phyloP scores from a whole-genome alignment of 2,329 filamentous ascomycete species.

The Neopestalotiopsis sp. region DNA sequence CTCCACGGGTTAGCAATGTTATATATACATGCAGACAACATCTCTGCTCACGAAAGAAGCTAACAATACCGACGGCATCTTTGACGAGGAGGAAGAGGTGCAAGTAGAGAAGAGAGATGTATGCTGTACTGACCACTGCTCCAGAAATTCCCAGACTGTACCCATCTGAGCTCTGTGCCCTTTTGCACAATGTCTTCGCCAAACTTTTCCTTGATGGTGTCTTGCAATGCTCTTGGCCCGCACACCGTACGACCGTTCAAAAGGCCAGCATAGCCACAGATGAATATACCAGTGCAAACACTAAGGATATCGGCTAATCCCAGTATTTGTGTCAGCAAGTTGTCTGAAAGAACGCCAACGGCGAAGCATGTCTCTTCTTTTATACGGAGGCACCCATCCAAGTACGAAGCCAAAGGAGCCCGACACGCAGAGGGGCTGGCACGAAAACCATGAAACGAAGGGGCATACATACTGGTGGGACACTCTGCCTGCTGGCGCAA shows the following conservation, averaged over 20 bases:
- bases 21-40: neutral
- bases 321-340: neutral
- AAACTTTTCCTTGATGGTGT: conserved; percentile 42
- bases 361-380: no score
- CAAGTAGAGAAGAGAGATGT: neutral
- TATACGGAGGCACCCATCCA: no score
- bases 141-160: conserved; percentile 60
- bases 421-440: no score
- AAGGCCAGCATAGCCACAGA: conserved; percentile 56
- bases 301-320: conserved; percentile 51
- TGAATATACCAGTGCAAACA: conserved; percentile 56
- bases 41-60: neutral
- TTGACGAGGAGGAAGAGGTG: neutral
- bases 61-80: neutral
- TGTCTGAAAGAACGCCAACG: no score
- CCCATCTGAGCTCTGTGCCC: conserved; percentile 55
- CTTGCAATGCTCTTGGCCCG: conserved; percentile 52
- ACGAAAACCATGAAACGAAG: neutral
- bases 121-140: conserved; percentile 50
- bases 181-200: conserved; percentile 45
- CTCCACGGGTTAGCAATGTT: neutral
- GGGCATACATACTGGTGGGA: conserved; percentile 28
- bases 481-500: conserved; percentile 45
- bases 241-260: conserved; percentile 51
- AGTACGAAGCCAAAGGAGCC: no score